Base-by-base conservation (phyloP, 805 yeast species). In the Tetrapisispora iriomotensis region DNA sequence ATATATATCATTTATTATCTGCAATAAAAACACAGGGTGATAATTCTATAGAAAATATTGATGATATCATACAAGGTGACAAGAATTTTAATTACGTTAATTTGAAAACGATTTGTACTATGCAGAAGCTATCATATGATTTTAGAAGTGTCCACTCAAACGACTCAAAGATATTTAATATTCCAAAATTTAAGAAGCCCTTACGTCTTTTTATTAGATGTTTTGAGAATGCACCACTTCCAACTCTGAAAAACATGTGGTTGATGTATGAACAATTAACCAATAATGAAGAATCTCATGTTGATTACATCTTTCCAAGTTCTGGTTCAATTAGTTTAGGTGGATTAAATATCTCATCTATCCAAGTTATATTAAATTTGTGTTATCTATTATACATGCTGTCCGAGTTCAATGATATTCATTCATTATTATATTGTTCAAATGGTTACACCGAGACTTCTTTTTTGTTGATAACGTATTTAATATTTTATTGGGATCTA, bases 391-490 rank as follows among this genome's bases (percentile, higher is more conserved):
- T 58, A 25, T 62, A 68, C 35, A 54, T 45, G 22, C 29, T 53
- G 7, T 48, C 57, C 2, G 37, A 40, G 7, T 18, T 26, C 15
- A 45, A 46, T 3, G 28, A 33, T 10, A 59, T 66, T 37, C 70
- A 75, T 3, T 64, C 77, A 0, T 66, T 88, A 43, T 64, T 88
- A 8, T 80, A 77, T 54, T 86, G 95, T 53, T 74, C 83, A 2
- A 96, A 90, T 61, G 97, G 97, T 0, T 90, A 88, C 59, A 85
- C 96, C 0, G 96, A 87, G 54, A 81, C 88, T 37, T 77, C 95
- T 5, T 67, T 90, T n/a, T 60, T 88, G 29, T 73, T 76, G 0
- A 63, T 85, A 26, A 73, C 87, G 40, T 88, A 74, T 50, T 48
- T 82, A 41, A 81, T 90, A 42, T 90, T 80, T 60, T 58, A 83